These are phyloP conservation scores for Sophora flavescens DNA, from an alignment of 306 rosid species.

Conservation along the genomic window DNA sequence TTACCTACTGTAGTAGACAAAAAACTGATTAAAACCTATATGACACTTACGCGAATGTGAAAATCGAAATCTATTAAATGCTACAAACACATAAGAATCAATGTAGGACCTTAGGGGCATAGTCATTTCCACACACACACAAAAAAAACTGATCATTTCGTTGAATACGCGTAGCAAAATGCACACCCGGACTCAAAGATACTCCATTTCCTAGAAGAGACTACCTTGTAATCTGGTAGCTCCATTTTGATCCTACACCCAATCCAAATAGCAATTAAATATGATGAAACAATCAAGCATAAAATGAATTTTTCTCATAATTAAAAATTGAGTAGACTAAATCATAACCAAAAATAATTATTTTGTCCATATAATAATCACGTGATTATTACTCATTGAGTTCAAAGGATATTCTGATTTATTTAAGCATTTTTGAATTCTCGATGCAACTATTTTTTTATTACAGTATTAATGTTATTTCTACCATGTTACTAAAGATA, in stretches of 20 bases:
- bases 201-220: constrained; percentile 44
- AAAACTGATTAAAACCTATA: constrained; percentile 33
- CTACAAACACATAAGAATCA: constrained; percentile 13
- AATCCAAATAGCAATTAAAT: too few relatives aligned
- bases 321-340: too few relatives aligned
- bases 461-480: too few relatives aligned
- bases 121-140: constrained; percentile 63
- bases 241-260: constrained; percentile 69
- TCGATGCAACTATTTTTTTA: too few relatives aligned
- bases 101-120: constrained; percentile 65
- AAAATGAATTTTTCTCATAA: too few relatives aligned
- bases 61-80: constrained; percentile 20
- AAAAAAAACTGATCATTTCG: constrained; percentile 63
- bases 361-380: too few relatives aligned
- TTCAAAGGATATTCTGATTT: too few relatives aligned
- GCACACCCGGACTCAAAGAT: constrained; percentile 45
- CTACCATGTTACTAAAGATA: too few relatives aligned
- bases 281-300: too few relatives aligned
- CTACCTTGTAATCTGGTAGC: constrained; percentile 47
- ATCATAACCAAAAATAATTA: too few relatives aligned
- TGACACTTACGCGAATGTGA: not conserved
- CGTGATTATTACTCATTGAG: too few relatives aligned
- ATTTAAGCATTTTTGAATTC: too few relatives aligned
- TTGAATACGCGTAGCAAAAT: constrained; percentile 51
- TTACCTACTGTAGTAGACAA: constrained; percentile 52